Evolutionary conservation across 31 red algal species (phyloP).

Genomic region (Asparagopsis taxiformis): DNA sequence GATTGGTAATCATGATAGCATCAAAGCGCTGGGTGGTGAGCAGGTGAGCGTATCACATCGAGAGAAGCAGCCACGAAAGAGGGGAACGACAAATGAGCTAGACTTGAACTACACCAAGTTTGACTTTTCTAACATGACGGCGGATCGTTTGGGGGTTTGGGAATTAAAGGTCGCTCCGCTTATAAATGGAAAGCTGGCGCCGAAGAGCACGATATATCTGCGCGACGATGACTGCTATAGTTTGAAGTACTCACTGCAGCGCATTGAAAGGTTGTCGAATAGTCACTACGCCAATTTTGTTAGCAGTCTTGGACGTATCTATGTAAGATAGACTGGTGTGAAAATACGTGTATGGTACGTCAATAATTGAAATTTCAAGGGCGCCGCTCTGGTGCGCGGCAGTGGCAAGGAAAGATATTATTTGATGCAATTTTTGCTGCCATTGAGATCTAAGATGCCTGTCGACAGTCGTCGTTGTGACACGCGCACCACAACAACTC

Average conservation of each 20-base stretch:
- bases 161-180: constrained; percentile 34
- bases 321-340: no score
- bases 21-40: constrained; percentile 29
- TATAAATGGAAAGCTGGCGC: constrained; percentile 28
- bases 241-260: constrained; percentile 27
- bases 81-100: neutral
- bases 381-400: no score
- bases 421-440: no score
- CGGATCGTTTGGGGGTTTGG: constrained; percentile 27
- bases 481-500: no score
- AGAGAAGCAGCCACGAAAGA: neutral
- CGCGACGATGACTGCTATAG: constrained; percentile 26
- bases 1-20: constrained; percentile 18
- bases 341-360: no score
- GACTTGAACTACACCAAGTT: constrained; percentile 35
- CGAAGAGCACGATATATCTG: constrained; percentile 18
- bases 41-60: neutral
- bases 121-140: constrained; percentile 7
- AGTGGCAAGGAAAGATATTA: no score
- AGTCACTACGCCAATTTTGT: constrained; percentile 47
- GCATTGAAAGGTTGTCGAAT: constrained; percentile 14
- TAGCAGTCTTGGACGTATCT: constrained; percentile 13
- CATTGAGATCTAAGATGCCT: no score
- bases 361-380: no score
- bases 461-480: no score